A percentile compares a stretch with the other conserved stretches of the same genome.
phyloP scores from a whole-genome alignment of 352 stramenopile genomes.

The Globisporangium nodosum region DNA sequence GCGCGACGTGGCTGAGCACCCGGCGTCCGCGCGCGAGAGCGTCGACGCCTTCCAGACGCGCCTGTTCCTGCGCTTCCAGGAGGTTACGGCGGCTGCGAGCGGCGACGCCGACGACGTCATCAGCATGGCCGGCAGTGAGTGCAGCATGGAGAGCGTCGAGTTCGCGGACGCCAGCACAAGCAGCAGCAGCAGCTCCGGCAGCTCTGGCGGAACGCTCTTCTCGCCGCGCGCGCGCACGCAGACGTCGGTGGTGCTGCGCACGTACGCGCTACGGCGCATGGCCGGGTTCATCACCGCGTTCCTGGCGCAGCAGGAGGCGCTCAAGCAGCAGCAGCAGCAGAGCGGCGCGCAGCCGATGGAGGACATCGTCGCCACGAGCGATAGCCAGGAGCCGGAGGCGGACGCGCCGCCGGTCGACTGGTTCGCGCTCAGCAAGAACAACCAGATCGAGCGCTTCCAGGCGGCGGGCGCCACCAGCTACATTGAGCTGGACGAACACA shows the following conservation, averaged over 20 bases:
- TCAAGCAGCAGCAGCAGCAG: background rate
- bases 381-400: background rate
- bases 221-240: constrained; percentile 4
- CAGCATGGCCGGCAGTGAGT: constrained; percentile 9
- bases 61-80: constrained; percentile 11
- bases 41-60: constrained; percentile 15
- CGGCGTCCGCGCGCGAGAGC: constrained; percentile 4
- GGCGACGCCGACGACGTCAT: background rate
- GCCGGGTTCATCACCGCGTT: constrained; percentile 9
- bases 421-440: constrained; percentile 8
- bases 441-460: constrained; percentile 14
- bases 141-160: constrained; percentile 8
- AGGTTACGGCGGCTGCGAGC: background rate
- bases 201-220: background rate
- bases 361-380: background rate
- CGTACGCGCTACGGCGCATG: constrained; percentile 13
- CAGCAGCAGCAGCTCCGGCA: background rate
- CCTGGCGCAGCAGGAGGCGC: background rate
- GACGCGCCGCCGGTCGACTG: constrained; percentile 6
- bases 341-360: background rate
- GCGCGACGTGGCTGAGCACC: constrained; percentile 10
- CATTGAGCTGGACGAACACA: constrained; percentile 15
- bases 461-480: constrained; percentile 5
- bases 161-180: background rate
- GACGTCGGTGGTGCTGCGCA: constrained; percentile 10